Base-by-base conservation (phyloP, 805 yeast genomes). In the Torulaspora quercuum region DNA sequence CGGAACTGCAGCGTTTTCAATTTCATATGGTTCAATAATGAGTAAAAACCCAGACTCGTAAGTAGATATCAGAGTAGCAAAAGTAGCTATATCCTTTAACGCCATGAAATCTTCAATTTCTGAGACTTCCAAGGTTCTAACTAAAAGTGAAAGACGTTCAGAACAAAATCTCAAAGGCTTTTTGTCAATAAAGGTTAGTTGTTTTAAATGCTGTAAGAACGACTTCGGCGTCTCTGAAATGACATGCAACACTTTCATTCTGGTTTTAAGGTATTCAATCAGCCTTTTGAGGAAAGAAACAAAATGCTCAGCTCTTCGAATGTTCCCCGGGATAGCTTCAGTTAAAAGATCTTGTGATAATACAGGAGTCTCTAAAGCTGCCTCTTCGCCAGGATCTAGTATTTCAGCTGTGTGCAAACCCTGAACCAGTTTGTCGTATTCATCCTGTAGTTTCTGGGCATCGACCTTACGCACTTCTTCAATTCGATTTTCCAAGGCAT, bases 251-350 rank as follows among this genome's bases (percentile, higher is more conserved):
- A 92, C 96, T 65, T 92, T 94, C 97, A 92, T 92, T 63, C 98
- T 77, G 3, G 97, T 90, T 55, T 90, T 92, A 52, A 92, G 67
- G 63, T 92, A 92, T 56, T 92, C 99, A 19, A 92, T 85, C 49
- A 92, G 84, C 46, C 99, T 69, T 53, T 89, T 86, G 59, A 92
- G 70, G 55, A 92, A 92, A 3, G 97, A 87, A 10, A 92, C 81
- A 53, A 92, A 92, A 67, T 92, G 98, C 55, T 94, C 97, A 0
- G 97, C 99, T 52, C 95, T 78, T 48, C 98, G 72, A 27, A 92
- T 92, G 50, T 94, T 92, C 8, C 99, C 99, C 0, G 99, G 99
- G 7, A 92, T 79, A 0, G 97, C 97, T 57, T 92, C 98, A 27
- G 78, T 81, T 27, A 92, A 65, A 20, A 92, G 65, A 61, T 92